phyloP scores from a whole-genome alignment of 208 protist genomes.

The Wallacemonas rigidus region DNA sequence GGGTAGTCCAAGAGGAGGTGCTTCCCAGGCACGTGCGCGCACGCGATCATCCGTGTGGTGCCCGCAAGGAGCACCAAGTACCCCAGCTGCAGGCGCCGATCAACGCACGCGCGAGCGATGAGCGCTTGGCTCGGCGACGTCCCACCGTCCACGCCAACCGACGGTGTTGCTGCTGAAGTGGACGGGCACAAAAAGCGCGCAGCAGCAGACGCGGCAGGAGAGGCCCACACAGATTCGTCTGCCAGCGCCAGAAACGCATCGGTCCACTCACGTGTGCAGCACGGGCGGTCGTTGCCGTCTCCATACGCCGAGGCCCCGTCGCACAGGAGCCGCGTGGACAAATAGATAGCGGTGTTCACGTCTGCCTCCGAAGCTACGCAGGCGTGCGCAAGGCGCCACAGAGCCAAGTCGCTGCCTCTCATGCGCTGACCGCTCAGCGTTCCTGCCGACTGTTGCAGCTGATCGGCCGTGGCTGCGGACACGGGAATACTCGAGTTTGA shows the following conservation, averaged over 20 bases:
- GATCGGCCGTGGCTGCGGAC: neutral
- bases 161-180: neutral
- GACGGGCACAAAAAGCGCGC: neutral
- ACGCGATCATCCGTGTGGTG: constrained; percentile 53
- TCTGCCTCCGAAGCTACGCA: constrained; percentile 10
- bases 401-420: constrained; percentile 1
- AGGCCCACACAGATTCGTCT: neutral
- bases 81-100: constrained; percentile 62
- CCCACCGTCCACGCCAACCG: neutral
- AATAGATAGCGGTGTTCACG: constrained; percentile 28
- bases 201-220: neutral
- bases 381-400: constrained; percentile 14
- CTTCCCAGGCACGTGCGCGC: constrained; percentile 32
- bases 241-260: constrained; percentile 38
- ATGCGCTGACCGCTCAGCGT: neutral
- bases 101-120: constrained; percentile 11
- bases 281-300: constrained; percentile 84
- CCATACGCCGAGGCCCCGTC: constrained; percentile 61
- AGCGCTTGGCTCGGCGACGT: neutral
- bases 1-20: constrained; percentile 51
- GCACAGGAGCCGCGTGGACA: constrained; percentile 61
- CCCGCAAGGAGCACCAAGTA: constrained; percentile 55
- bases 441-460: neutral
- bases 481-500: neutral
- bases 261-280: constrained; percentile 66